These are phyloP conservation scores for Calocybe gambosa DNA, from an alignment of 1,284 basidiomycete genomes.

Conservation along the genomic window DNA sequence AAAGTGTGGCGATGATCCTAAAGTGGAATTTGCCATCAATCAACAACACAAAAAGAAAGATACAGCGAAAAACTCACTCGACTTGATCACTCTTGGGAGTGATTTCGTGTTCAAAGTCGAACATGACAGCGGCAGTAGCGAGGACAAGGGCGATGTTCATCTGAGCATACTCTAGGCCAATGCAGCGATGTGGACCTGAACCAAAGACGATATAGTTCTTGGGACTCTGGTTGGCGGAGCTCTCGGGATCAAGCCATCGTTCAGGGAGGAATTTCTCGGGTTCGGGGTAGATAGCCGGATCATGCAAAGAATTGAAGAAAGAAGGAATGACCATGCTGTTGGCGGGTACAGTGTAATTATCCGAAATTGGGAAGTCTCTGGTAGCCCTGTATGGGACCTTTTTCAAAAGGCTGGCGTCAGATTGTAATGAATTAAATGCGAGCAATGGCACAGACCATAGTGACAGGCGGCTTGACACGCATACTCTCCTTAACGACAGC, in stretches of 20 bases:
- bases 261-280: slow-evolving; percentile 85
- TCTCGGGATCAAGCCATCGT: slow-evolving; percentile 87
- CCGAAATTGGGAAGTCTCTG: slow-evolving; percentile 87
- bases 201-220: slow-evolving; percentile 98
- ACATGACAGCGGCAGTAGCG: slow-evolving; percentile 75
- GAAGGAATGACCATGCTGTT: slow-evolving; percentile 95
- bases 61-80: slow-evolving; percentile 48
- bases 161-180: slow-evolving; percentile 88
- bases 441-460: slow-evolving; percentile 59
- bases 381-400: slow-evolving; percentile 91
- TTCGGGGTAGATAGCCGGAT: slow-evolving; percentile 82
- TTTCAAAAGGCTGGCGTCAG: slow-evolving; percentile 2
- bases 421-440: not conserved
- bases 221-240: slow-evolving; percentile 78
- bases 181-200: slow-evolving; percentile 89
- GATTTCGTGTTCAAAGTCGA: slow-evolving; percentile 86
- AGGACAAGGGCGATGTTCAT: slow-evolving; percentile 89
- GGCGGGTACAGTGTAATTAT: slow-evolving; percentile 88
- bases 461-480: slow-evolving; percentile 86
- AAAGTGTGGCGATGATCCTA: slow-evolving; percentile 88
- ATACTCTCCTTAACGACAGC: slow-evolving; percentile 93
- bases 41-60: slow-evolving; percentile 6
- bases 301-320: slow-evolving; percentile 94
- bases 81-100: slow-evolving; percentile 82
- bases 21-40: slow-evolving; percentile 1